Base-by-base conservation (phyloP, 257 asterid species). In the Petunia secreta region DNA sequence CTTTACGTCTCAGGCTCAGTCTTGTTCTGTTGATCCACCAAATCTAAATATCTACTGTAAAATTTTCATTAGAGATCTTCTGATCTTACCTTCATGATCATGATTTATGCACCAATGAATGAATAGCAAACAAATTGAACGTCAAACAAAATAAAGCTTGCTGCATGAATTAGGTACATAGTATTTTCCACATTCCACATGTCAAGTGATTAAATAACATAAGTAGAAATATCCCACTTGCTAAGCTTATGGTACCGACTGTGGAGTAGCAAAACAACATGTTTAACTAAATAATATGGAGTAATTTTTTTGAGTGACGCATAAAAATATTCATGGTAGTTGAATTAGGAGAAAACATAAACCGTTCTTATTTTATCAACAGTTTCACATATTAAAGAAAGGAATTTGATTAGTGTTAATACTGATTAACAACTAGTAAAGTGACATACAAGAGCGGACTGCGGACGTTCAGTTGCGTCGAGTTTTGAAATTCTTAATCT, bases 381-480 rank as follows among this genome's bases (percentile, higher is more conserved):
- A 16, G 6, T 38, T 37, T 9, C 34, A 4, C 63, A 48, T 34
- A 63, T 8, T 62, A 78, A 80, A 44, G 8, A 71, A 44, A 65
- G n/a, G 1, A 80, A 37, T 3, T 37, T 74, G 79, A 55, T 83
- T 57, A 15, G 41, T 54, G 55, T 3, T n/a, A 25, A 66, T 54
- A 38, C 41, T 60, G 48, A 84, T 52, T n/a, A 65, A 60, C 80
- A 37, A 48, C 6, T 52, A 74, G 55, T 38, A 15, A 37, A 58
- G 38, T 74, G 83, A 63, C 80, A 81, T 53, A 64, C 55, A 43
- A 73, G 66, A 6, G 37, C 58, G 40, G 60, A 81, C 83, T 4
- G 37, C 58, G 40, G 60, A 81, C 83, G 75, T 84, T 76, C 25
- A 69, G 14, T 54, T 37, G 13, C 71, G 59, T 74, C 14, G 2